These are phyloP conservation scores for Saturnispora gosingensis DNA, from an alignment of 805 yeast genomes.

Conservation along the genomic window DNA sequence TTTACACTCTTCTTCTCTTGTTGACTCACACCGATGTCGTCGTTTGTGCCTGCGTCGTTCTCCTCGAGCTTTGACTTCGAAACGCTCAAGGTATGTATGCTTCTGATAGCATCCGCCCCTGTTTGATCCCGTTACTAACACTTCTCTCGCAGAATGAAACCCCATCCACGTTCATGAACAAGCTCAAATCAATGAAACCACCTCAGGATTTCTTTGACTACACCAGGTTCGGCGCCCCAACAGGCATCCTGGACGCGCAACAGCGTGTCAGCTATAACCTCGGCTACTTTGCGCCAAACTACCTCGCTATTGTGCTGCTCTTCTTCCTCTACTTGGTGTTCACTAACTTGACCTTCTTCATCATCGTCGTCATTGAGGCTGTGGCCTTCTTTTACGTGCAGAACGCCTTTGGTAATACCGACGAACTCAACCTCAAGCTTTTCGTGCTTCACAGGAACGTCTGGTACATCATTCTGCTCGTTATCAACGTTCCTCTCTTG, in stretches of 20 bases:
- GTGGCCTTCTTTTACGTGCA: slow-evolving; percentile 37
- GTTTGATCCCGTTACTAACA: neutral
- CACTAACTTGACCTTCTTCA: slow-evolving; percentile 71
- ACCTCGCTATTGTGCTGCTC: slow-evolving; percentile 56
- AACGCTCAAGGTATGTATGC: slow-evolving; percentile 22
- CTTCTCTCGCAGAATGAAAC: slow-evolving; percentile 22
- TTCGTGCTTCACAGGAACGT: slow-evolving; percentile 68
- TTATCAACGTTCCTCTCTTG: slow-evolving; percentile 42
- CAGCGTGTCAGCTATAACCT: slow-evolving; percentile 76
- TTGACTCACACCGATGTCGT: slow-evolving; percentile 14
- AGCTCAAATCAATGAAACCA: slow-evolving; percentile 63
- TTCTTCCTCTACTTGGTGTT: slow-evolving; percentile 71
- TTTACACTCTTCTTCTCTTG: neutral
- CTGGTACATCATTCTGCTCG: slow-evolving; percentile 71
- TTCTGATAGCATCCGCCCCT: neutral
- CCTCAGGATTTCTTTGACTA: slow-evolving; percentile 87
- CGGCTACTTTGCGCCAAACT: slow-evolving; percentile 79
- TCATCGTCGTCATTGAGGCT: slow-evolving; percentile 48
- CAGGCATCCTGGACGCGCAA: slow-evolving; percentile 73
- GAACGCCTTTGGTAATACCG: slow-evolving; percentile 21
- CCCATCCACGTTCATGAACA: slow-evolving; percentile 42
- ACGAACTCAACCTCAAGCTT: slow-evolving; percentile 28
- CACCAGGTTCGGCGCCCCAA: slow-evolving; percentile 77
- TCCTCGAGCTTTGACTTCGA: slow-evolving; percentile 27
- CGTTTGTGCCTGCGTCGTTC: slow-evolving; percentile 31